These are phyloP conservation scores for Chaetomiaceae sp. DNA, from an alignment of 2,329 filamentous ascomycete species.

Conservation along the genomic window DNA sequence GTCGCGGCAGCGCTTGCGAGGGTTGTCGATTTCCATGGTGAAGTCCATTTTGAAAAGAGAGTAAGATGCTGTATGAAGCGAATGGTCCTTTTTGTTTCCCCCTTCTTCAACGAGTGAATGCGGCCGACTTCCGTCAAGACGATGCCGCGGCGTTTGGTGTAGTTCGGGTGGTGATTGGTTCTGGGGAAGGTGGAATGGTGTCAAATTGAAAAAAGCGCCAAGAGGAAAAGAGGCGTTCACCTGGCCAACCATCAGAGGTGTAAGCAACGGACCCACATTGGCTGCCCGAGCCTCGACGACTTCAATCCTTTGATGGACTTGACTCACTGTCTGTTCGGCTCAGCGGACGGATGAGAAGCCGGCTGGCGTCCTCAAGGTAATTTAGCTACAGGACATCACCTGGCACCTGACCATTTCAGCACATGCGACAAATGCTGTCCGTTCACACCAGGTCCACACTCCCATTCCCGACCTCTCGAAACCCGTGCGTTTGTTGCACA, in stretches of 20 bases:
- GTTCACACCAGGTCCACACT: too few relatives aligned
- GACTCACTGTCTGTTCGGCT: too few relatives aligned
- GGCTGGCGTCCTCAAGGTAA: too few relatives aligned
- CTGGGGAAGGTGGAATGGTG: neutral
- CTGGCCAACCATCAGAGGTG: neutral
- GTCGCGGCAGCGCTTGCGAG: conserved; percentile 6
- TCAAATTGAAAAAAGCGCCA: neutral
- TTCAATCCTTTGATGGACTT: too few relatives aligned
- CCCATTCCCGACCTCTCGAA: too few relatives aligned
- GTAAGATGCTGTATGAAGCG: neutral
- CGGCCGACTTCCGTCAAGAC: neutral
- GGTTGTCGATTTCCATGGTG: conserved; percentile 6
- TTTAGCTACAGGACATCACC: too few relatives aligned
- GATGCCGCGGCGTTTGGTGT: neutral
- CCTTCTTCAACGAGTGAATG: neutral
- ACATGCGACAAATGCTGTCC: too few relatives aligned
- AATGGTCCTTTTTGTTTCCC: neutral
- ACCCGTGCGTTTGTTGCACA: too few relatives aligned
- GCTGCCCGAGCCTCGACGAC: too few relatives aligned
- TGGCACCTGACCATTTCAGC: too few relatives aligned
- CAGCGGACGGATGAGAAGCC: too few relatives aligned
- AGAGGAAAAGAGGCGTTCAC: neutral
- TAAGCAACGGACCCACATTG: neutral
- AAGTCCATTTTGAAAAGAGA: conserved; percentile 3
- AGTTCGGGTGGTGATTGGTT: neutral